Evolutionary conservation across 2,329 filamentous ascomycete species (phyloP).

Genomic region (Ophiosphaerella korrae): DNA sequence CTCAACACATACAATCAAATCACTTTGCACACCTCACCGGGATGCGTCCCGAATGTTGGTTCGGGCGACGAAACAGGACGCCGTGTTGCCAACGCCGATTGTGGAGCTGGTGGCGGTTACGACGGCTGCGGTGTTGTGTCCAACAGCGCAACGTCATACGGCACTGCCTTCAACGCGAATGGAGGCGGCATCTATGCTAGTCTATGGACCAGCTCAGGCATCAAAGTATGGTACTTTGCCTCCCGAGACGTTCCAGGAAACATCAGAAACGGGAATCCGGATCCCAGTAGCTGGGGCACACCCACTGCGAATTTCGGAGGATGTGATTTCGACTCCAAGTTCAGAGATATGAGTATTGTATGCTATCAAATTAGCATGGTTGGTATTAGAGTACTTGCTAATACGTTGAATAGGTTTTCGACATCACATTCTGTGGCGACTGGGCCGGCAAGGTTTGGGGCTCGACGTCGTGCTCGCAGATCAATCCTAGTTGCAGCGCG

Average conservation of each 20-base stretch:
- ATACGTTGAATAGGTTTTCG: not conserved
- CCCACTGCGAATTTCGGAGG: constrained; percentile 47
- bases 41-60: constrained; percentile 40
- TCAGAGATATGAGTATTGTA: constrained; percentile 46
- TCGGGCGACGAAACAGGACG: constrained; percentile 39
- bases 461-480: constrained; percentile 32
- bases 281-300: constrained; percentile 50
- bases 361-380: constrained; percentile 6
- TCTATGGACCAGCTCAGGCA: constrained; percentile 48
- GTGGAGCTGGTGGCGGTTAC: constrained; percentile 43
- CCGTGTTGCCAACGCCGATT: constrained; percentile 38
- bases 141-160: constrained; percentile 38
- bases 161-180: constrained; percentile 47
- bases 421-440: constrained; percentile 51
- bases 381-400: not conserved
- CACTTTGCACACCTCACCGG: constrained; percentile 45
- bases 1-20: constrained; percentile 44
- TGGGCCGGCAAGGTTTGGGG: constrained; percentile 58
- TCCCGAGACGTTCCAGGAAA: constrained; percentile 49
- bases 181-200: constrained; percentile 53
- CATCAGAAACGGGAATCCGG: constrained; percentile 47
- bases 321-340: constrained; percentile 44
- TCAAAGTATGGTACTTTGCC: constrained; percentile 56
- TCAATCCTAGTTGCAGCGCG: constrained; percentile 42
- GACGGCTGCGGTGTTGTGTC: constrained; percentile 41